Percentiles rank a stretch among this genome's conserved stretches.
These are phyloP conservation scores for Schizophyllum amplum DNA, from an alignment of 1,284 basidiomycete species.

Conservation along the genomic window DNA sequence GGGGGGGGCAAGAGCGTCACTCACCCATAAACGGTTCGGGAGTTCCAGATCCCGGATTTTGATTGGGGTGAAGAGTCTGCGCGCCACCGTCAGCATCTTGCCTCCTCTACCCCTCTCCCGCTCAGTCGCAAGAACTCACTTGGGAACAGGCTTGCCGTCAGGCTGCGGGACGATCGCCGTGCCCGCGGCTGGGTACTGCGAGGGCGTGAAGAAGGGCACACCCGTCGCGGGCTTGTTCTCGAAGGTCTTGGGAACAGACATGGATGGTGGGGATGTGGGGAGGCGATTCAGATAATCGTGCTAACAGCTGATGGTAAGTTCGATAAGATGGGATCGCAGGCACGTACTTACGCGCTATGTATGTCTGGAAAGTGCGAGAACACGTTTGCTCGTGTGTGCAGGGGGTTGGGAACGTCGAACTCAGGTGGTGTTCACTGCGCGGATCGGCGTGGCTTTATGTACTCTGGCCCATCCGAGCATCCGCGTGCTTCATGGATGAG, in stretches of 20 bases:
- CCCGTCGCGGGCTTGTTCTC: constrained; percentile 27
- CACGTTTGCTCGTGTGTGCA: no score
- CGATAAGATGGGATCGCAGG: neutral
- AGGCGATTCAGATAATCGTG: no score
- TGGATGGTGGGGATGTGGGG: neutral
- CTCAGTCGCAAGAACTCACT: constrained; percentile 10
- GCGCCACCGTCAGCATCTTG: neutral
- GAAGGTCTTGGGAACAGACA: neutral
- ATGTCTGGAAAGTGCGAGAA: neutral
- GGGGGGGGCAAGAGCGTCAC: neutral
- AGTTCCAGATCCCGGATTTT: constrained; percentile 58
- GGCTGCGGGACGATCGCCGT: constrained; percentile 36
- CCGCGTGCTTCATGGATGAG: neutral
- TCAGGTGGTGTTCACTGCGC: neutral
- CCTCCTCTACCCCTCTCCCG: neutral
- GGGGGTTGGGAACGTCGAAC: neutral
- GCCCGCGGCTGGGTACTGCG: constrained; percentile 42
- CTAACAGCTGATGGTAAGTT: neutral
- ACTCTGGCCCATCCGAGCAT: neutral
- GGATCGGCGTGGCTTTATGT: neutral
- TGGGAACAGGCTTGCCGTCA: constrained; percentile 38
- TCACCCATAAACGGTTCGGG: constrained; percentile 60
- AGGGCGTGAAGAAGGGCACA: constrained; percentile 46
- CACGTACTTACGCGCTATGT: neutral
- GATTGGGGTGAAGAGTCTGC: constrained; percentile 48